Conservation (phyloP, 768 basidiomycete genomes). For the Naganishia friedmannii region DNA sequence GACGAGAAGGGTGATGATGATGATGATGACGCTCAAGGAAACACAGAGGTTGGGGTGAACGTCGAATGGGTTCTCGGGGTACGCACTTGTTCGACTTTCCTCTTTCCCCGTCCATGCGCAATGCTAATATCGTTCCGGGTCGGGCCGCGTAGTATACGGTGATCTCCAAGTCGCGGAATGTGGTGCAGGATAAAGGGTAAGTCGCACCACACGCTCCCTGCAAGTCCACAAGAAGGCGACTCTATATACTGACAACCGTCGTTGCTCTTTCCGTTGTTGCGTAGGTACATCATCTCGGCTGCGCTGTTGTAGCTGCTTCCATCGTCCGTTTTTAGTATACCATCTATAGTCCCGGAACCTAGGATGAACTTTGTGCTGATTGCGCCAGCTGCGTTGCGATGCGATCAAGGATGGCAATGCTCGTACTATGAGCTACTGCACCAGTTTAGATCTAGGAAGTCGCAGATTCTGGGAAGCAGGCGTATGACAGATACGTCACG, state of each 20-base stretch:
- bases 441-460: no score
- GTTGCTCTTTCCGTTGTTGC: not conserved
- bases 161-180: slow-evolving; percentile 45
- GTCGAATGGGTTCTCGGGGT: slow-evolving; percentile 50
- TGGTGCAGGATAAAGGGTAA: slow-evolving; percentile 50
- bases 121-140: not conserved
- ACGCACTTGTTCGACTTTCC: slow-evolving; percentile 29
- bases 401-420: no score
- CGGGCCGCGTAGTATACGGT: slow-evolving; percentile 41
- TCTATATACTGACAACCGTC: slow-evolving; percentile 7
- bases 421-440: no score
- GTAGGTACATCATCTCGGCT: slow-evolving; percentile 40
- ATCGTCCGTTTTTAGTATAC: no score
- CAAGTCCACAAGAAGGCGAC: slow-evolving; percentile 28
- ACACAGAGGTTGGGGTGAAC: slow-evolving; percentile 33
- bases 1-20: slow-evolving; percentile 35
- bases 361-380: no score
- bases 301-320: slow-evolving; percentile 28
- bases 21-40: not conserved
- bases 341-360: no score
- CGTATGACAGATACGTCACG: no score
- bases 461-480: no score
- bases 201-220: slow-evolving; percentile 26
- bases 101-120: not conserved
- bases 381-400: no score